Conservation (phyloP, 2,329 filamentous ascomycete species). For the Neofusicoccum sp. region DNA sequence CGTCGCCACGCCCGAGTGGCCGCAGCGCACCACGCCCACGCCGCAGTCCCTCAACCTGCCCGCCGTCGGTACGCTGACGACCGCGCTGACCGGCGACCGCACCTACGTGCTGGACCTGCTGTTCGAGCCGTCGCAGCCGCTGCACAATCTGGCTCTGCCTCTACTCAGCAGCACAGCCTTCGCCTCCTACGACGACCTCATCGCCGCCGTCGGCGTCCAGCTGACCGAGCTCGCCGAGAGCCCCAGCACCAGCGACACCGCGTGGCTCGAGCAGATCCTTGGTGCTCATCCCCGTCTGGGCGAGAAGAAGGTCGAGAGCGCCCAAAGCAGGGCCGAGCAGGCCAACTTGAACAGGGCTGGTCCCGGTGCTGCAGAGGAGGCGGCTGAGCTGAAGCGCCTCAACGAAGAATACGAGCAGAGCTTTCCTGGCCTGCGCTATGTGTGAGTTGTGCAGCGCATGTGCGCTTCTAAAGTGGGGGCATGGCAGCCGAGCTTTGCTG, state of each 20-base stretch:
- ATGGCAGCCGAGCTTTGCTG: background rate
- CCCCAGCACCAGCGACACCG: slow-evolving; percentile 45
- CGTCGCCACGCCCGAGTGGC: slow-evolving; percentile 26
- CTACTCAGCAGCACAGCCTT: slow-evolving; percentile 61
- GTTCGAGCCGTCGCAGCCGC: slow-evolving; percentile 76
- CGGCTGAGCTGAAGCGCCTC: slow-evolving; percentile 56
- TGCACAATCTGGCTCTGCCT: slow-evolving; percentile 71
- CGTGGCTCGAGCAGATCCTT: slow-evolving; percentile 68
- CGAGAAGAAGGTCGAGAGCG: slow-evolving; percentile 77
- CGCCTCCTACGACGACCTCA: slow-evolving; percentile 66
- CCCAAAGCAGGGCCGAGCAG: slow-evolving; percentile 78
- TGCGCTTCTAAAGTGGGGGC: slow-evolving; percentile 14
- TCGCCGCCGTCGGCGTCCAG: slow-evolving; percentile 63
- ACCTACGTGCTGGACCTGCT: slow-evolving; percentile 68
- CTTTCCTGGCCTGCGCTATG: slow-evolving; percentile 82
- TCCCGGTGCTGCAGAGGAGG: slow-evolving; percentile 53
- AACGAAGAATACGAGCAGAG: slow-evolving; percentile 77
- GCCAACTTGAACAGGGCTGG: slow-evolving; percentile 59
- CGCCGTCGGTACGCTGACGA: slow-evolving; percentile 54
- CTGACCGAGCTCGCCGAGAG: slow-evolving; percentile 48
- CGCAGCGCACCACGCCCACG: slow-evolving; percentile 5
- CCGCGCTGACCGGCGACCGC: slow-evolving; percentile 56
- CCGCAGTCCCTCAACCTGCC: slow-evolving; percentile 49
- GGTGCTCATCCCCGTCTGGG: slow-evolving; percentile 82
- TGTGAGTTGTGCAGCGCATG: too few species aligned